Base-by-base conservation (phyloP, 306 rosid genomes). In the Comarum palustre region DNA sequence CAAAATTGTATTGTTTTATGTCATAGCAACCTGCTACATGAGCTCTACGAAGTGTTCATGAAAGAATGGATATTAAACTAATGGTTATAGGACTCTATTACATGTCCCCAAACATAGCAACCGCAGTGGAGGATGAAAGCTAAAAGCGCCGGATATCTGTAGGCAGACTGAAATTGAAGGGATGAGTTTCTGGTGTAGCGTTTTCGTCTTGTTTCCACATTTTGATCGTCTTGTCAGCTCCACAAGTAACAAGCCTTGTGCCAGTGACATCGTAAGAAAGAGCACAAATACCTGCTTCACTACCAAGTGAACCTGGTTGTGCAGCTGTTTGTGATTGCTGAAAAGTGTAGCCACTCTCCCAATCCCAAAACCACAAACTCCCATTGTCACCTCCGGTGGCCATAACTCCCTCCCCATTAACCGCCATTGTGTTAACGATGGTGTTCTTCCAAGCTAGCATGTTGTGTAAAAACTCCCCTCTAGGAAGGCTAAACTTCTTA, bases 361-460 rank as follows among this genome's bases (percentile, higher is more conserved):
- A 94, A 67, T 91, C 99, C 99, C 99, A 94, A 79, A 94, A 94
- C 97, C 99, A 94, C 76, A 91, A 6, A 69, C 99, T 91, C 69
- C 97, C 97, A 45, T 91, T 91, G 88, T 91, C 97, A 80, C 96
- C 96, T 87, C 99, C 99, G n/a, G 96, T 88, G 68, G 80, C 96
- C 89, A 94, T 64, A 70, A 94, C 90, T 24, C 99, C 99, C 20
- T 94, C 99, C 63, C 88, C 93, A 52, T 94, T 94, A 82, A 94
- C 95, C 48, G 97, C 91, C 98, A 89, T 91, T 50, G 97, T 86
- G 66, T 94, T 91, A 73, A 91, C 91, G 63, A 94, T 94, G 62
- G 97, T 91, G 79, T 86, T 94, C 86, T 94, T 97, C 73, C 27
- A 25, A 73, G 65, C 77, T 91, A 90, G 96, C 99, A 92, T 95